Evolutionary conservation across 2,329 filamentous ascomycete genomes (phyloP).

Genomic region (Phoma sp.): DNA sequence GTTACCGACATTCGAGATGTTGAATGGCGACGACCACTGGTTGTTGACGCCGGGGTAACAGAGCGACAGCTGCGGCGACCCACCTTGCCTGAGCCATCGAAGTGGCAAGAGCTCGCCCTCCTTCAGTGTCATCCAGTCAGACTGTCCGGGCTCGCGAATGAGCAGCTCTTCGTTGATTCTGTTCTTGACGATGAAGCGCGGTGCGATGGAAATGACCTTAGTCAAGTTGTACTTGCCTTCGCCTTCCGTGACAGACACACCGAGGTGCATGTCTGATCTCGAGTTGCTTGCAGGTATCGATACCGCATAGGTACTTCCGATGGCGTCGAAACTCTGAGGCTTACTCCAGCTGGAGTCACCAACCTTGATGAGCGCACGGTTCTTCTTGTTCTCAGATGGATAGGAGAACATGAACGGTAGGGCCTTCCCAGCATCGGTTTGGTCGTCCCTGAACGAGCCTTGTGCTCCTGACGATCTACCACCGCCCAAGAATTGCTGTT

Average conservation of each 20-base stretch:
- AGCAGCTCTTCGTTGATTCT: conserved; percentile 88
- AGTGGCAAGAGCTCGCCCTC: conserved; percentile 83
- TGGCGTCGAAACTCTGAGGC: conserved; percentile 96
- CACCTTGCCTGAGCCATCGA: conserved; percentile 84
- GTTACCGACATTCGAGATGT: conserved; percentile 92
- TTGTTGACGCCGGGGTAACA: conserved; percentile 95
- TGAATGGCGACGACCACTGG: conserved; percentile 97
- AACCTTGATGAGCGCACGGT: conserved; percentile 85
- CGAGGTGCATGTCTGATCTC: conserved; percentile 85
- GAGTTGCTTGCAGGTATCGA: conserved; percentile 76
- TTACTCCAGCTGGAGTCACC: conserved; percentile 96
- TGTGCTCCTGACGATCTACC: conserved; percentile 78
- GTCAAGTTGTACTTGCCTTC: conserved; percentile 98
- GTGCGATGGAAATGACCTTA: conserved; percentile 91
- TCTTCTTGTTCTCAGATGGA: conserved; percentile 85
- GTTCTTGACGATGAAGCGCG: conserved; percentile 93
- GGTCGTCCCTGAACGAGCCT: conserved; percentile 64
- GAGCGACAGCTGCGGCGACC: conserved; percentile 86
- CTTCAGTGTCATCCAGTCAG: conserved; percentile 79
- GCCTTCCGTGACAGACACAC: conserved; percentile 86
- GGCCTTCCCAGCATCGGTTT: conserved; percentile 72
- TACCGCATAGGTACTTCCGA: conserved; percentile 90
- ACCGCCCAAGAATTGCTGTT: conserved; percentile 40
- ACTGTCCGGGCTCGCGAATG: conserved; percentile 90
- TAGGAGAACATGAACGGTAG: conserved; percentile 97